Base-by-base conservation (phyloP, 805 yeast species). In the Lachancea thermotolerans region DNA sequence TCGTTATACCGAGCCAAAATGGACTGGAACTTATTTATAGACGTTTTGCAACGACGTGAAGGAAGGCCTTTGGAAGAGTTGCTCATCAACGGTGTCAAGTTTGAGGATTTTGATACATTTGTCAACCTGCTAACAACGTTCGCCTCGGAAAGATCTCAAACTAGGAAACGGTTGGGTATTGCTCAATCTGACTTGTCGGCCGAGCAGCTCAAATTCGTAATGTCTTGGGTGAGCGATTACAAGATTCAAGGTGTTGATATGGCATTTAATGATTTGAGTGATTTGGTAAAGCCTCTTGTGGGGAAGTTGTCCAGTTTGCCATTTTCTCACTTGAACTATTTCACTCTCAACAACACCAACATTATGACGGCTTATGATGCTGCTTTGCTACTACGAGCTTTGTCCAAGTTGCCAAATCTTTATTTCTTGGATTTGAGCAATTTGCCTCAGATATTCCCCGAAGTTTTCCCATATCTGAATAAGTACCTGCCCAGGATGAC, bases 11-110 rank as follows among this genome's bases (percentile, higher is more conserved):
- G 96, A 47, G 76, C 86, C 2, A 81, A 79, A 45, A 80, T 82
- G 82, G 89, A 90, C 62, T 90, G 97, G 97, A 65, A 77, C 1
- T 65, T 86, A 39, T 74, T 91, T 46, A 78, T 81, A 2, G 83
- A 85, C 10, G 81, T 95, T 0, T 58, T 90, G 15, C 70, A 72
- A 15, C 75, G 74, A 15, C 70, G 95, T 50, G 82, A 82, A 35
- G 91, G 93, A 2, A 74, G 45, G 34, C 56, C 65, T 1, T 36
- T 90, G 28, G 91, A 82, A 49, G 96, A 87, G 57, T 66, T 90
- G 46, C 71, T 87, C 33, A 63, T 90, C 41, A 85, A 87, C 41
- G 96, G 96, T 74, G 88, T 69, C 66, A 85, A 67, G 73, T 68
- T 80, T 44, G 79, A 81, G 45, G 73, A 55, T 33, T 41, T 54